Evolutionary conservation across 1,284 basidiomycete genomes (phyloP), one percentile per base, ranked within the genome.

Genomic region (Rhizoctonia solani): DNA sequence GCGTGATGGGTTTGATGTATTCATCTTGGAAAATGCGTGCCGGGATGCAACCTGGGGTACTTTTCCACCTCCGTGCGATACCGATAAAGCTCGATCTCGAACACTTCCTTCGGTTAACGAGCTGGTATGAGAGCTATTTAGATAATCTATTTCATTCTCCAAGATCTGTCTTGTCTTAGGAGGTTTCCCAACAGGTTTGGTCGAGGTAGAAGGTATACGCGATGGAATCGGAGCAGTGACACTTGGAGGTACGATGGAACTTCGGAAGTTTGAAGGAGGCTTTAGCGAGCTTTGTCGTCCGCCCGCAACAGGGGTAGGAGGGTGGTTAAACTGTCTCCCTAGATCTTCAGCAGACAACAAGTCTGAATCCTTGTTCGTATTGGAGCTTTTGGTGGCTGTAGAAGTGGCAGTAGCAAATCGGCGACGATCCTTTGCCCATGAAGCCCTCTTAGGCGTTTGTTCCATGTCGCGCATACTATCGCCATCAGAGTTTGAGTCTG

Each of bases 401-500:
- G 42, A 9, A 2, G 16, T 25, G 3, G 47, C 2, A 23, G 39
- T 23, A 37, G 59, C 47, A 52, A 63, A 63, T n/a, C 59, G 30
- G 42, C 47, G 34, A 16, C 59, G 59, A 19, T 63, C 59, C 47
- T 63, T 63, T 25, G 59, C 59, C 59, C 59, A 63, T 1, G 37
- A 41, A 2, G 32, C 13, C n/a, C 30, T 4, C 13, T 63, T 52
- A 8, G 59, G 47, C 11, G 47, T 52, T 25, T 39, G 23, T 23
- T 59, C 56, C 29, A 14, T n/a, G 14, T 63, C 59, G 16, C 16
- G 37, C 9, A 39, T 39, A 16, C 37, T 39, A 39, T 63, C 59
- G 25, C 47, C 42, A n/a, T 52, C 59, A 9, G 59, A 63, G 30
- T 63, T 39, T 9, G 59, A 63, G 1, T 37, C 42, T 21, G 59